Evolutionary conservation across 1,284 basidiomycete genomes (phyloP).

Genomic region (Malassezia nana): DNA sequence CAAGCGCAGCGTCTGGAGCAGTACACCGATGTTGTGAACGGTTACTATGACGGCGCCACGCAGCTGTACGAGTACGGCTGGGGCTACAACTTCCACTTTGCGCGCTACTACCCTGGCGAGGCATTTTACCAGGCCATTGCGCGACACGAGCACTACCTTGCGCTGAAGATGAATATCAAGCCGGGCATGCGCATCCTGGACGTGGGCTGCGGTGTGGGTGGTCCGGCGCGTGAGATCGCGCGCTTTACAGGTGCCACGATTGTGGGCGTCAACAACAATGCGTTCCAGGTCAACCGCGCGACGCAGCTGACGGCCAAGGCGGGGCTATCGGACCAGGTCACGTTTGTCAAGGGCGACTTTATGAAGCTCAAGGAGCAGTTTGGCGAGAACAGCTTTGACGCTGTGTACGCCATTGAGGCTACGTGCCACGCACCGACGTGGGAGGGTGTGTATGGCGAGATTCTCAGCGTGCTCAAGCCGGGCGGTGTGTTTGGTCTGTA

Average conservation of each 20-base stretch:
- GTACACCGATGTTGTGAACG: slow-evolving; percentile 91
- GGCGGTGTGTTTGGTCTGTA: slow-evolving; percentile 96
- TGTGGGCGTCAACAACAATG: slow-evolving; percentile 91
- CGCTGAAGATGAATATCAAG: slow-evolving; percentile 54
- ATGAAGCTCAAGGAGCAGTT: slow-evolving; percentile 90
- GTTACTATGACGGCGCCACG: slow-evolving; percentile 93
- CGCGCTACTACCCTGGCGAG: slow-evolving; percentile 93
- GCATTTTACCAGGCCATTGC: slow-evolving; percentile 71
- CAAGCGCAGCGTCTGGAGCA: slow-evolving; percentile 67
- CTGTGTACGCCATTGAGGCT: slow-evolving; percentile 96
- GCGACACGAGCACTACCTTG: slow-evolving; percentile 95
- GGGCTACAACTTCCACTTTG: slow-evolving; percentile 92
- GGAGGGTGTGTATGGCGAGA: slow-evolving; percentile 90
- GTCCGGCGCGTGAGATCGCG: slow-evolving; percentile 89
- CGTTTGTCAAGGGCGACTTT: slow-evolving; percentile 63
- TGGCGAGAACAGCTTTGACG: slow-evolving; percentile 87
- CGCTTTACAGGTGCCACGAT: slow-evolving; percentile 78
- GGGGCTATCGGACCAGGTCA: slow-evolving; percentile 66
- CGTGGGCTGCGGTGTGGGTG: slow-evolving; percentile 95
- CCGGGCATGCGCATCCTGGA: slow-evolving; percentile 93
- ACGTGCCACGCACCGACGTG: slow-evolving; percentile 91
- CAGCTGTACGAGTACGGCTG: slow-evolving; percentile 95
- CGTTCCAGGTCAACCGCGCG: slow-evolving; percentile 82
- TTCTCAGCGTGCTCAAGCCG: slow-evolving; percentile 88
- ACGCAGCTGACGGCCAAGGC: slow-evolving; percentile 70